A percentile compares a stretch with the other conserved stretches of the same genome.
These are phyloP conservation scores for Xylaria palmicola DNA, from an alignment of 495 filamentous ascomycete species.

Conservation along the genomic window DNA sequence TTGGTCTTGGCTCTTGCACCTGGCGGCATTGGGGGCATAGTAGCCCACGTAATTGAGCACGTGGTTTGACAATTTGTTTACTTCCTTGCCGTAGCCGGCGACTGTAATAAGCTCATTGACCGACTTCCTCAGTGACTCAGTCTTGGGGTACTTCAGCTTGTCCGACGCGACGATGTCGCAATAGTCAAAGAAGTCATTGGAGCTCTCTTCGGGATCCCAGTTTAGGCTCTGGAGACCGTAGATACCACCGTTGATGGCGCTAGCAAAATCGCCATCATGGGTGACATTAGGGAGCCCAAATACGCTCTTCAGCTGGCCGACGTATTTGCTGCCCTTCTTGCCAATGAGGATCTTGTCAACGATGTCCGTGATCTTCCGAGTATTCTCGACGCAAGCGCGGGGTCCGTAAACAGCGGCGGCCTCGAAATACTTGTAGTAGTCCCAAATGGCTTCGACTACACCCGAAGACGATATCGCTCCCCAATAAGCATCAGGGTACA, in stretches of 20 bases:
- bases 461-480: slow-evolving; percentile 70
- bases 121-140: slow-evolving; percentile 35
- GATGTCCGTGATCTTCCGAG: slow-evolving; percentile 57
- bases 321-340: slow-evolving; percentile 45
- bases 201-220: slow-evolving; percentile 66
- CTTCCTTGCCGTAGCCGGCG: slow-evolving; percentile 56
- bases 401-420: slow-evolving; percentile 56
- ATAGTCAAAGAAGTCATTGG: slow-evolving; percentile 54
- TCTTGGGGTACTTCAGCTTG: slow-evolving; percentile 47
- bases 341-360: slow-evolving; percentile 65
- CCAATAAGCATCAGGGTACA: slow-evolving; percentile 68
- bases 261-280: slow-evolving; percentile 62
- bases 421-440: slow-evolving; percentile 72
- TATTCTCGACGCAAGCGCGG: slow-evolving; percentile 52
- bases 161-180: slow-evolving; percentile 57
- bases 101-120: slow-evolving; percentile 48
- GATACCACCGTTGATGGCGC: slow-evolving; percentile 50
- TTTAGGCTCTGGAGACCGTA: slow-evolving; percentile 60
- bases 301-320: slow-evolving; percentile 52
- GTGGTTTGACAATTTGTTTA: slow-evolving; percentile 47
- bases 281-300: slow-evolving; percentile 62
- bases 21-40: slow-evolving; percentile 42
- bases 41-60: slow-evolving; percentile 69
- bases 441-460: slow-evolving; percentile 67
- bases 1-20: slow-evolving; percentile 37